phyloP scores from a whole-genome alignment of 345 rosid genomes.

The Hibiscus syriacus region DNA sequence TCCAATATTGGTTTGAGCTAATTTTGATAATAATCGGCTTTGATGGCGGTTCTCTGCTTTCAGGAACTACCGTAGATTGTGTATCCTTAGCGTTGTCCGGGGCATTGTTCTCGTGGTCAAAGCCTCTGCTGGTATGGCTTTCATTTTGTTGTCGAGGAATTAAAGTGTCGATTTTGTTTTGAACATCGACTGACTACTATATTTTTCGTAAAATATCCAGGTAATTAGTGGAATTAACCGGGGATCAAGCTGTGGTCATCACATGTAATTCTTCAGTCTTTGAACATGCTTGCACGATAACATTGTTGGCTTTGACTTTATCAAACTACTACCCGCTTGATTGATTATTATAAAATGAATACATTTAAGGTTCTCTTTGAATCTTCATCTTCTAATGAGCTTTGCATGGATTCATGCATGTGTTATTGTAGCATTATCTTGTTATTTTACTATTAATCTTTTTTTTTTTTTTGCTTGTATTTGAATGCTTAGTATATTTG shows the following conservation, averaged over 20 bases:
- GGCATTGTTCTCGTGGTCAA: constrained; percentile 84
- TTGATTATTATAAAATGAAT: neutral
- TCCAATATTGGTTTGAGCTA: neutral
- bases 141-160: constrained; percentile 8
- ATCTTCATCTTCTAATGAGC: constrained; percentile 1
- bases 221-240: constrained; percentile 85
- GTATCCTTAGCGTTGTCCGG: constrained; percentile 92
- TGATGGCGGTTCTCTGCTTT: constrained; percentile 20
- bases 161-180: neutral
- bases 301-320: neutral
- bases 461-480: neutral
- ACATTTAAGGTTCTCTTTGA: neutral
- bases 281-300: neutral
- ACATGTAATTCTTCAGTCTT: constrained; percentile 59
- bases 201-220: constrained; percentile 32
- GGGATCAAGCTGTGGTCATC: constrained; percentile 86
- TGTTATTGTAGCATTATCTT: neutral
- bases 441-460: neutral
- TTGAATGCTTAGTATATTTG: constrained; percentile 7
- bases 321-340: neutral
- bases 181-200: constrained; percentile 9
- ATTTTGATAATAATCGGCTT: constrained; percentile 3
- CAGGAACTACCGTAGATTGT: constrained; percentile 98
- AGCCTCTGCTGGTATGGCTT: constrained; percentile 80
- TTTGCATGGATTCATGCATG: neutral